phyloP scores from a whole-genome alignment of 192 early-diverging fungal genomes.

The Diversispora eburnea region DNA sequence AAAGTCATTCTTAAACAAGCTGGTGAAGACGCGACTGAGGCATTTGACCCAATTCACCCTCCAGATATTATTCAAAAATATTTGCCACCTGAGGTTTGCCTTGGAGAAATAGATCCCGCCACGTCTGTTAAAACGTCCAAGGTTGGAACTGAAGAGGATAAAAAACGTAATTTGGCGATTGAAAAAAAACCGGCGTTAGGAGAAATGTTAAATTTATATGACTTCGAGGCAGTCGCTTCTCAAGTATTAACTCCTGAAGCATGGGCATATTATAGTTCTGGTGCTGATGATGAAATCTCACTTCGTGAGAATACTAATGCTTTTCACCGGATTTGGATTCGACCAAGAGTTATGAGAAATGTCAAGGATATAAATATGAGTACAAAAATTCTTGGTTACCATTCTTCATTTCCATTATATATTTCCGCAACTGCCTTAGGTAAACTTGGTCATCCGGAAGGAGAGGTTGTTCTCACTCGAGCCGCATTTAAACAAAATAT shows the following conservation, averaged over 20 bases:
- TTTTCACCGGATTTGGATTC: slow-evolving; percentile 66
- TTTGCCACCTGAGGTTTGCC: slow-evolving; percentile 46
- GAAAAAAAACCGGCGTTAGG: slow-evolving; percentile 49
- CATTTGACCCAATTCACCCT: slow-evolving; percentile 66
- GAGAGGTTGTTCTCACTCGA: slow-evolving; percentile 64
- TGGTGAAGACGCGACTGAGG: slow-evolving; percentile 65
- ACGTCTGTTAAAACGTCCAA: slow-evolving; percentile 16
- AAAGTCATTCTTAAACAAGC: slow-evolving; percentile 61
- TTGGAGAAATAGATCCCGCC: slow-evolving; percentile 53
- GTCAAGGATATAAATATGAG: slow-evolving; percentile 61
- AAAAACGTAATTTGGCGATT: slow-evolving; percentile 26
- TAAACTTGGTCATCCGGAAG: slow-evolving; percentile 69
- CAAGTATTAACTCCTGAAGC: slow-evolving; percentile 57
- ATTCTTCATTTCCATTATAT: slow-evolving; percentile 61
- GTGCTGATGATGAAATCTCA: slow-evolving; percentile 77
- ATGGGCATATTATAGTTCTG: slow-evolving; percentile 83
- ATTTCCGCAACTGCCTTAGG: slow-evolving; percentile 75
- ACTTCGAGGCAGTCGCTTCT: slow-evolving; percentile 68
- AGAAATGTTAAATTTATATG: slow-evolving; percentile 65
- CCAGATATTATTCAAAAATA: slow-evolving; percentile 56
- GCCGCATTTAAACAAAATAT: slow-evolving; percentile 46
- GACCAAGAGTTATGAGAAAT: slow-evolving; percentile 71
- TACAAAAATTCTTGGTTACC: slow-evolving; percentile 61
- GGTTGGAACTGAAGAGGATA: slow-evolving; percentile 40
- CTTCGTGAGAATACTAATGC: slow-evolving; percentile 78